Evolutionary conservation across 73 alveolate species (phyloP).

Genomic region (Paramecium sonneborni): DNA sequence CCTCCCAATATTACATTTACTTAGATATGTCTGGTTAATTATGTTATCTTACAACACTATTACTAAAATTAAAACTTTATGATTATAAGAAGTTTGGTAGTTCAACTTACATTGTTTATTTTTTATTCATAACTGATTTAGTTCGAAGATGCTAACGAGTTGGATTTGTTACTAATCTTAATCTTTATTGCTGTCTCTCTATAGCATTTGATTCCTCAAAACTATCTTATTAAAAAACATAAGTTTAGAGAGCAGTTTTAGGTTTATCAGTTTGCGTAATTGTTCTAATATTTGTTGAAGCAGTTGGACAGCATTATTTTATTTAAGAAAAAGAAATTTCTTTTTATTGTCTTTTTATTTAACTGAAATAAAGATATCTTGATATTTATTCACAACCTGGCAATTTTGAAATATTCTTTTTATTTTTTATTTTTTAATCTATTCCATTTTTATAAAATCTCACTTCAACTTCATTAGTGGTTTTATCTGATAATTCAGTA

Average conservation of each 20-base stretch:
- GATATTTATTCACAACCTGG: background rate
- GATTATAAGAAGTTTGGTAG: background rate
- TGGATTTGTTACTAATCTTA: background rate
- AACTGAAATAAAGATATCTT: background rate
- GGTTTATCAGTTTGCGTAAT: background rate
- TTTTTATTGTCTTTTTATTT: background rate
- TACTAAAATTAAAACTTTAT: background rate
- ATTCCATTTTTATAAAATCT: conserved; percentile 6
- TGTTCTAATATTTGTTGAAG: conserved; percentile 11
- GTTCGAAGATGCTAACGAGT: background rate
- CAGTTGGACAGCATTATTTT: background rate
- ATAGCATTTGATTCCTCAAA: background rate
- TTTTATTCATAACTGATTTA: background rate
- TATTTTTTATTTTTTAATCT: background rate
- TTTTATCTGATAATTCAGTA: background rate
- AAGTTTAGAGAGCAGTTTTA: background rate
- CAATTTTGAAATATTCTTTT: background rate
- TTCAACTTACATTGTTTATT: background rate
- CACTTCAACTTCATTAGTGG: background rate
- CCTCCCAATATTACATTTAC: background rate
- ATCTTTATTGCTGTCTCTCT: background rate
- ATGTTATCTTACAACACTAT: background rate
- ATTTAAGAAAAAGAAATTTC: background rate
- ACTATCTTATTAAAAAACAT: background rate
- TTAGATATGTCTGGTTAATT: background rate